Evolutionary conservation across 2,329 filamentous ascomycete genomes (phyloP).

Genomic region (Stylonectria norvegica): DNA sequence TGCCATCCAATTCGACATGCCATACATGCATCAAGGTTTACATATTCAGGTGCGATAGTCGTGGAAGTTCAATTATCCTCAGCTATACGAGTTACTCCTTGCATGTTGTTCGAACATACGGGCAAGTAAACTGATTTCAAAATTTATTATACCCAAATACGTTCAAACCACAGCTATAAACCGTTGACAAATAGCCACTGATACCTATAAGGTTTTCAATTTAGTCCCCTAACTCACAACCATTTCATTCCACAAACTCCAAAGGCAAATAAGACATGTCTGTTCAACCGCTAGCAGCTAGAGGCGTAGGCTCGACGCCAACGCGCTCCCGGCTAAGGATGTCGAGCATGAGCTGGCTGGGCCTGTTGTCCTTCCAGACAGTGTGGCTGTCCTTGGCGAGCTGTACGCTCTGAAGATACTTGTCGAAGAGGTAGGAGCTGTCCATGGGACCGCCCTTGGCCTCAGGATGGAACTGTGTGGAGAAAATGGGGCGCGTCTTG

Average conservation of each 20-base stretch:
- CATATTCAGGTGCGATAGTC: too few relatives aligned
- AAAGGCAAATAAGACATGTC: too few relatives aligned
- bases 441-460: constrained; percentile 96
- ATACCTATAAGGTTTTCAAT: background rate
- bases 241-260: background rate
- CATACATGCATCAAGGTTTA: too few relatives aligned
- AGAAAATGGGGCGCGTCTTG: constrained; percentile 94
- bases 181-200: background rate
- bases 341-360: constrained; percentile 83
- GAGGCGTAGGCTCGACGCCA: constrained; percentile 67
- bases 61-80: too few relatives aligned
- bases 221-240: background rate
- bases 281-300: constrained; percentile 47
- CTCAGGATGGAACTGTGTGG: constrained; percentile 97
- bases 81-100: too few relatives aligned
- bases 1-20: too few relatives aligned
- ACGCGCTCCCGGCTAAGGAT: constrained; percentile 92
- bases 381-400: constrained; percentile 83
- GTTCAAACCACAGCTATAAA: background rate
- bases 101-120: too few relatives aligned
- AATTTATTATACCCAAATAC: background rate
- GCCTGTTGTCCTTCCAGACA: constrained; percentile 80
- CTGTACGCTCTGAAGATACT: constrained; percentile 85
- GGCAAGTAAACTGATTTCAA: background rate
- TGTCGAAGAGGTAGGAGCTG: constrained; percentile 93